These are phyloP conservation scores for Cardamine occulta DNA, from an alignment of 345 rosid genomes.

Conservation along the genomic window DNA sequence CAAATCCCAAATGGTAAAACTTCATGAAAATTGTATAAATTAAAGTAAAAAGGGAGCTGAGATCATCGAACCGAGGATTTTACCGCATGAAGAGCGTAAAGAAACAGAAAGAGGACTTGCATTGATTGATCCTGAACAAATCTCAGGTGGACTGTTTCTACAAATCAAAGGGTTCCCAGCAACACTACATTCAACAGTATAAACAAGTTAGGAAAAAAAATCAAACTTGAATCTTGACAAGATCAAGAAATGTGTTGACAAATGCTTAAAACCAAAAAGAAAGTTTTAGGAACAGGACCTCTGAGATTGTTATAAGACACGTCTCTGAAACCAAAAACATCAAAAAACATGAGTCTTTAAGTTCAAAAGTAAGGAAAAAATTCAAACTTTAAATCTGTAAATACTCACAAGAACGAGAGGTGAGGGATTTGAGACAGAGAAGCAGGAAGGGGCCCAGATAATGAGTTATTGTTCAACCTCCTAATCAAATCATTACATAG, in stretches of 20 bases:
- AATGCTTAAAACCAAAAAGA: not conserved
- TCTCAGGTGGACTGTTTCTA: slow-evolving; percentile 54
- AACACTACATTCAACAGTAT: slow-evolving; percentile 56
- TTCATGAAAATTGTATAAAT: slow-evolving; percentile 3
- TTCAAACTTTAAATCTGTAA: slow-evolving; percentile 13
- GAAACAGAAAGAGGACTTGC: slow-evolving; percentile 57
- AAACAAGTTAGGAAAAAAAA: not conserved
- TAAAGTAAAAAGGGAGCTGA: not conserved
- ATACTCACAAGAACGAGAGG: slow-evolving; percentile 89
- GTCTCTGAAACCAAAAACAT: slow-evolving; percentile 62
- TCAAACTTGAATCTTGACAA: slow-evolving; percentile 12
- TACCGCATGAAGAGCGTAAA: slow-evolving; percentile 62
- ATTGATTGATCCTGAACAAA: slow-evolving; percentile 67
- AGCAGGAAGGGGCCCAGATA: slow-evolving; percentile 79
- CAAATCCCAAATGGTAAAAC: slow-evolving; percentile 38
- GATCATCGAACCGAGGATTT: not conserved
- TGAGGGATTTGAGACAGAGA: slow-evolving; percentile 70
- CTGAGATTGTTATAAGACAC: slow-evolving; percentile 92
- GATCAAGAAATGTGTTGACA: not conserved
- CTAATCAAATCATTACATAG: slow-evolving; percentile 56
- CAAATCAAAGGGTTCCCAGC: slow-evolving; percentile 86
- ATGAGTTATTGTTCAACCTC: slow-evolving; percentile 93
- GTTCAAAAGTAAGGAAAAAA: slow-evolving; percentile 1
- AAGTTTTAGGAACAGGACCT: slow-evolving; percentile 69
- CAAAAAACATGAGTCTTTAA: slow-evolving; percentile 22